Percentiles rank a stretch among this genome's conserved stretches.
Conservation (phyloP, 176 grass and related monocot species). For the Bonia amplexicaulis region DNA sequence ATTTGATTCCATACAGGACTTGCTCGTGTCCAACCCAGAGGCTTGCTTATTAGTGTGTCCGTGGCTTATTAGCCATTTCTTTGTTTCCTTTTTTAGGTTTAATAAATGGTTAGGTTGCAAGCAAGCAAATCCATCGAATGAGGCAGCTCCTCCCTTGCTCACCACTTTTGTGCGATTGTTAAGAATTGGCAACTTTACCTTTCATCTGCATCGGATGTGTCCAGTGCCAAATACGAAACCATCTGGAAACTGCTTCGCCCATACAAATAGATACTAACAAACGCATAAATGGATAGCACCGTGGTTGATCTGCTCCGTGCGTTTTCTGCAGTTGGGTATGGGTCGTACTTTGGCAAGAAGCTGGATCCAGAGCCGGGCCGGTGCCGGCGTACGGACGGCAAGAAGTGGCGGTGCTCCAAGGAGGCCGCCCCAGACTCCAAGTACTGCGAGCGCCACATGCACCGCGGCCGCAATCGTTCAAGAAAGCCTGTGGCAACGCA, state of each 20-base stretch:
- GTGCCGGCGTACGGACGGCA: conserved; percentile 90
- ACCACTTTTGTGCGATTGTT: background rate
- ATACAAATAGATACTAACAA: background rate
- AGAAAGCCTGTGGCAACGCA: conserved; percentile 99
- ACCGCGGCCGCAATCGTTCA: conserved; percentile 91
- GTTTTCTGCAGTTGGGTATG: conserved; percentile 54
- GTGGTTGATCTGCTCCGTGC: background rate
- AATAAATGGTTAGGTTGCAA: background rate
- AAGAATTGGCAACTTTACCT: background rate
- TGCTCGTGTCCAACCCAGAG: background rate
- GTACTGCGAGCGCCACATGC: conserved; percentile 99
- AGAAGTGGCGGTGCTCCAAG: conserved; percentile 97
- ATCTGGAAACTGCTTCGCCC: background rate
- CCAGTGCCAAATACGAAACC: background rate
- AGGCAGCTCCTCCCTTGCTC: background rate
- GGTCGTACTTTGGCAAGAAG: conserved; percentile 70
- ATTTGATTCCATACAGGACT: background rate
- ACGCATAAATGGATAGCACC: background rate
- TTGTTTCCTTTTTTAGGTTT: background rate
- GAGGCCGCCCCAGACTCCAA: conserved; percentile 82
- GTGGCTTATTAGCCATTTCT: background rate
- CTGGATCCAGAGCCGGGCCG: conserved; percentile 80
- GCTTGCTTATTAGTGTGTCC: background rate
- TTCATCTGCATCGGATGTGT: background rate
- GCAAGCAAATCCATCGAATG: conserved; percentile 7